A percentile compares a stretch with the other conserved stretches of the same genome.
Conservation (phyloP, 2,329 filamentous ascomycete species). For the Colletotrichum tofieldiae region DNA sequence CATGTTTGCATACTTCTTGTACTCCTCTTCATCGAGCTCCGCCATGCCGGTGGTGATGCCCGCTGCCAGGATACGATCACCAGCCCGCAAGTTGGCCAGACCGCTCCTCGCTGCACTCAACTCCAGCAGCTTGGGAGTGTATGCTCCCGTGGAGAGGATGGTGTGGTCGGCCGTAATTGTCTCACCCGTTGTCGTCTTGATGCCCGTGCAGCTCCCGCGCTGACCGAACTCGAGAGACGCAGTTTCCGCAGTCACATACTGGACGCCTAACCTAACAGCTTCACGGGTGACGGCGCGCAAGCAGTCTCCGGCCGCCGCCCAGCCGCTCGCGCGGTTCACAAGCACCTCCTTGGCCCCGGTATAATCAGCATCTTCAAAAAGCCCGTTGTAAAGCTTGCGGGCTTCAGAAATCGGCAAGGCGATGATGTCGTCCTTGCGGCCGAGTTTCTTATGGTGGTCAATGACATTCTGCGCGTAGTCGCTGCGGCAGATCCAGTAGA, state of each 20-base stretch:
- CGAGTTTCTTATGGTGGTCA: constrained; percentile 66
- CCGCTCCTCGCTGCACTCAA: constrained; percentile 65
- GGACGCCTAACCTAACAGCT: constrained; percentile 69
- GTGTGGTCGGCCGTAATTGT: constrained; percentile 65
- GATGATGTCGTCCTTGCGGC: constrained; percentile 57
- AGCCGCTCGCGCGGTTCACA: constrained; percentile 74
- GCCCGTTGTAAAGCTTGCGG: constrained; percentile 67
- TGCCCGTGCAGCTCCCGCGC: constrained; percentile 62
- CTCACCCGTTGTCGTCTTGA: constrained; percentile 62
- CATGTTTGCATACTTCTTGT: constrained; percentile 62
- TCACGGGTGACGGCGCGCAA: constrained; percentile 68
- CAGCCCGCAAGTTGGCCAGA: constrained; percentile 64
- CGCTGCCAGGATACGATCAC: constrained; percentile 69
- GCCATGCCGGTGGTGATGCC: constrained; percentile 74
- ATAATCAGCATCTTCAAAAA: constrained; percentile 75
- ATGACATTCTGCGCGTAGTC: constrained; percentile 67
- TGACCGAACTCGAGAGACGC: constrained; percentile 60
- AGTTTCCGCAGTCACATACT: constrained; percentile 70
- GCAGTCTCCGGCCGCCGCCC: constrained; percentile 74
- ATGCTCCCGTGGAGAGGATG: constrained; percentile 71
- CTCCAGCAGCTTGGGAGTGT: constrained; percentile 70
- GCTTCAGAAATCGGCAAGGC: constrained; percentile 62
- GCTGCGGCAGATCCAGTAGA: constrained; percentile 69
- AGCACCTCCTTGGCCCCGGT: constrained; percentile 71
- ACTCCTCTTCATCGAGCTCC: constrained; percentile 64